Percentiles rank a stretch among this genome's conserved stretches.
Evolutionary conservation across 208 protist species (phyloP).

Genomic region (Lotmaria passim): DNA sequence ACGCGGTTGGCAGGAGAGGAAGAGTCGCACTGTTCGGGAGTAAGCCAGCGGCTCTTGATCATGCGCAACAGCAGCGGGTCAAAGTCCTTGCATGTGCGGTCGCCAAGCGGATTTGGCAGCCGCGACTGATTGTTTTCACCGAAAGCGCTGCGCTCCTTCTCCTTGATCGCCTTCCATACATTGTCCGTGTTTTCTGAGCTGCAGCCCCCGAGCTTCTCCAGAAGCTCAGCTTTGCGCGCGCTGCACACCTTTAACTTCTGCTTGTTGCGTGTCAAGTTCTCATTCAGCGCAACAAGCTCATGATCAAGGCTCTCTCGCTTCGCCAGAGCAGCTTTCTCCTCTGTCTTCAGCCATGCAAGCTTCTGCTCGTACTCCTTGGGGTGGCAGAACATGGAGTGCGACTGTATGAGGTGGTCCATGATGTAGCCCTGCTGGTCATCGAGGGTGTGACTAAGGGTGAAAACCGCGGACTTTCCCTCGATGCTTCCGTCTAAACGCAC

Average conservation of each 20-base stretch:
- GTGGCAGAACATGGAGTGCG: constrained; percentile 52
- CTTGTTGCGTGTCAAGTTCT: constrained; percentile 61
- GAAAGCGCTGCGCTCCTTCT: constrained; percentile 36
- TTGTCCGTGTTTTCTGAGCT: constrained; percentile 40
- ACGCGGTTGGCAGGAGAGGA: constrained; percentile 59
- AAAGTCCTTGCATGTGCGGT: constrained; percentile 79
- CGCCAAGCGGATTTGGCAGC: constrained; percentile 65
- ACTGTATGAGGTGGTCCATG: constrained; percentile 46
- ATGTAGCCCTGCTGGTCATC: constrained; percentile 57
- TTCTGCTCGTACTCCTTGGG: constrained; percentile 69
- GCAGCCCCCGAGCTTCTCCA: constrained; percentile 43
- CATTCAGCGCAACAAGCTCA: constrained; percentile 73
- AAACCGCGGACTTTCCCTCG: constrained; percentile 31
- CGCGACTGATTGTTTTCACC: constrained; percentile 35
- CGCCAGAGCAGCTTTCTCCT: constrained; percentile 40
- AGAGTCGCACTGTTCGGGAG: constrained; percentile 47
- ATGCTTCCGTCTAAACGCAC: constrained; percentile 17
- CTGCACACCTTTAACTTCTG: constrained; percentile 54
- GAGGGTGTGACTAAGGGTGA: constrained; percentile 32
- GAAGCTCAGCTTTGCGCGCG: constrained; percentile 68
- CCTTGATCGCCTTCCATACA: constrained; percentile 48
- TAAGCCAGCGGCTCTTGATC: constrained; percentile 84
- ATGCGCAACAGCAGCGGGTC: constrained; percentile 77
- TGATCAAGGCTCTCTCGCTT: constrained; percentile 63
- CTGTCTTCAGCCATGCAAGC: constrained; percentile 38